Evolutionary conservation across 2,329 filamentous ascomycete species (phyloP).

Genomic region (Calonectria crousiana): DNA sequence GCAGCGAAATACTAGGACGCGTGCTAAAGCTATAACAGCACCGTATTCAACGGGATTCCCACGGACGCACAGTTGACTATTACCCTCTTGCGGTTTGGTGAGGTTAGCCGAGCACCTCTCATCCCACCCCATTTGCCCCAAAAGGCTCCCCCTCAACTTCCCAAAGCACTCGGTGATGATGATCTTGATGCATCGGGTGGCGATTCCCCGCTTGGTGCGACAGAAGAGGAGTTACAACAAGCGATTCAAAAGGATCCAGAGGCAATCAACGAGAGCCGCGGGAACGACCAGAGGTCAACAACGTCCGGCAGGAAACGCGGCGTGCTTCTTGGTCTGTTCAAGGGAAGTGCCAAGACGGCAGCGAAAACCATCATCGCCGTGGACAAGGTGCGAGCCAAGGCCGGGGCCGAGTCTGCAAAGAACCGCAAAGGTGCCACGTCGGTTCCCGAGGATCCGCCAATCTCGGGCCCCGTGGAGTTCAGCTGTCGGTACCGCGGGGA

Average conservation of each 20-base stretch:
- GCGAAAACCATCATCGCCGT: neutral
- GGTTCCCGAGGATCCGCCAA: neutral
- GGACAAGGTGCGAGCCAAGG: neutral
- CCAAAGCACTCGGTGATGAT: neutral
- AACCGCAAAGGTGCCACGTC: neutral
- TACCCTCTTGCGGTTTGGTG: neutral
- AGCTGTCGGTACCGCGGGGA: neutral
- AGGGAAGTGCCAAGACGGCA: neutral
- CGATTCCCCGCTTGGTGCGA: neutral
- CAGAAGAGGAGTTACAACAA: neutral
- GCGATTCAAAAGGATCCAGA: neutral
- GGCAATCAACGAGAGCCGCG: neutral
- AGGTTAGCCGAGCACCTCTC: neutral
- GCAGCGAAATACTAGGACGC: too few relatives aligned
- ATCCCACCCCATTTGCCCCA: neutral
- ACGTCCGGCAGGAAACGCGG: neutral
- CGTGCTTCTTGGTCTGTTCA: neutral
- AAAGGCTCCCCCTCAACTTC: neutral
- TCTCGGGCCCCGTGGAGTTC: neutral
- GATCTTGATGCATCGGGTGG: neutral
- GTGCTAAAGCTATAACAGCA: neutral
- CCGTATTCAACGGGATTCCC: neutral
- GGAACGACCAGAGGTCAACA: neutral
- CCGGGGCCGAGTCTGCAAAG: neutral
- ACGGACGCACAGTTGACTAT: neutral